Evolutionary conservation across 495 filamentous ascomycete species (phyloP).

Genomic region (Daldinia caldariorum): DNA sequence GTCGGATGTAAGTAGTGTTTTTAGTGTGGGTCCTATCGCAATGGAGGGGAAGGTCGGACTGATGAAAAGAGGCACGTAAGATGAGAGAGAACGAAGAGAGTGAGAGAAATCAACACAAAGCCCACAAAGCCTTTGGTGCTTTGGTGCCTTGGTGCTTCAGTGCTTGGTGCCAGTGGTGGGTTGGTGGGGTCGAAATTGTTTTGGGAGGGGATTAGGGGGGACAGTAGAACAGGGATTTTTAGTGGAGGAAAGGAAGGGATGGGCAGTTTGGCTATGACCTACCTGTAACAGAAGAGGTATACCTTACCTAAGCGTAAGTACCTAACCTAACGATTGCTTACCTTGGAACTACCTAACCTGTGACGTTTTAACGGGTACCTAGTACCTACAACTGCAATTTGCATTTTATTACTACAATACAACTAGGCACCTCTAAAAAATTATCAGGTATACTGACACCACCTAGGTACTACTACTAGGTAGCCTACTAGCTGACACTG

Average conservation of each 20-base stretch:
- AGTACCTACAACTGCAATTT: too few species aligned
- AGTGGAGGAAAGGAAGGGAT: conserved; percentile 5
- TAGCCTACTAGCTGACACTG: too few species aligned
- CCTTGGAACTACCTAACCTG: neutral
- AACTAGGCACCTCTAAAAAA: neutral
- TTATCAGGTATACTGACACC: too few species aligned
- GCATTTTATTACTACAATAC: neutral
- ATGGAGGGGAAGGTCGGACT: conserved; percentile 51
- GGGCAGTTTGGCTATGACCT: conserved; percentile 30
- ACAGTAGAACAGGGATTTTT: conserved; percentile 15
- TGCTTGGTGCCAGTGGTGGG: too few species aligned
- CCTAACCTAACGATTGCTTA: conserved; percentile 1
- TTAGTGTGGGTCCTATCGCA: conserved; percentile 49
- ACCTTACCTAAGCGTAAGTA: too few species aligned
- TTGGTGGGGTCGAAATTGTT: conserved; percentile 41
- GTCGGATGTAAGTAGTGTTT: conserved; percentile 43
- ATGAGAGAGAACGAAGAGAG: neutral
- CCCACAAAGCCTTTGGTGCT: conserved; percentile 36
- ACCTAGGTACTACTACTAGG: too few species aligned
- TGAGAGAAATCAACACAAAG: conserved; percentile 43
- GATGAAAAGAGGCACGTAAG: conserved; percentile 42
- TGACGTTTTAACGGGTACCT: too few species aligned
- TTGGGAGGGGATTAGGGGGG: conserved; percentile 22
- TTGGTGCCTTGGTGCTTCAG: too few species aligned
- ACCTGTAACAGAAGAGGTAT: too few species aligned